These are phyloP conservation scores for Syncephalastrum contaminatum DNA, from an alignment of 371 early-diverging fungal species.

Conservation along the genomic window DNA sequence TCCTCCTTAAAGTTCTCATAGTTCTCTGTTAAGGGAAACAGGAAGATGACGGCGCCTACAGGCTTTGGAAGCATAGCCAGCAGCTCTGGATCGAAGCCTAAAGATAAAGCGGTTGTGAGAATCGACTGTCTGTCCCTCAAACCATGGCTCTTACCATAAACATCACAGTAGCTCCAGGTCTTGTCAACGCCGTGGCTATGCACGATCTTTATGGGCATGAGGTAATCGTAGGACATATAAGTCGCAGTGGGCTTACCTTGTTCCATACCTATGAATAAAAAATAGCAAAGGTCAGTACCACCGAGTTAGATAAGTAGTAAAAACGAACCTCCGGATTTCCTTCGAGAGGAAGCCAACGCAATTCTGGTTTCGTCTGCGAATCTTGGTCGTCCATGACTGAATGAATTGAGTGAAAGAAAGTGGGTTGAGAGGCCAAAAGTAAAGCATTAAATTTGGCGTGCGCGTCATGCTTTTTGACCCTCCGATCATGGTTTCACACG, in stretches of 20 bases:
- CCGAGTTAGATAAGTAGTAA: conserved; percentile 1
- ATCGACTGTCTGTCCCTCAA: background rate
- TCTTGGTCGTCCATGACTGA: no score
- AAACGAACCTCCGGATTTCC: conserved; percentile 67
- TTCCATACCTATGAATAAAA: conserved; percentile 49
- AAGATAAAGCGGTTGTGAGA: background rate
- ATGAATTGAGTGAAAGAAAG: no score
- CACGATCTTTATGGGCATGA: conserved; percentile 29
- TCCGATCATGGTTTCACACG: no score
- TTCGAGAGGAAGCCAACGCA: conserved; percentile 75
- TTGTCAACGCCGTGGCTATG: conserved; percentile 50
- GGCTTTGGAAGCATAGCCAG: conserved; percentile 80
- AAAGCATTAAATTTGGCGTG: no score
- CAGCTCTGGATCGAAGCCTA: conserved; percentile 82
- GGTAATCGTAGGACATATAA: background rate
- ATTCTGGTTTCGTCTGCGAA: conserved; percentile 5
- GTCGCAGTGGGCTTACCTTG: conserved; percentile 33
- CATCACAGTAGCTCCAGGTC: conserved; percentile 52
- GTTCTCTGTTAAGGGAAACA: conserved; percentile 66
- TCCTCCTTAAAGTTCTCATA: conserved; percentile 57
- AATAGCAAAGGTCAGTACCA: conserved; percentile 1
- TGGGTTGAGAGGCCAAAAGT: no score
- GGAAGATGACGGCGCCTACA: conserved; percentile 76
- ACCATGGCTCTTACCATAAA: conserved; percentile 28
- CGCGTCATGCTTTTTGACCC: no score